Base-by-base conservation (phyloP, 345 rosid species). In the Linum usitatissimum region DNA sequence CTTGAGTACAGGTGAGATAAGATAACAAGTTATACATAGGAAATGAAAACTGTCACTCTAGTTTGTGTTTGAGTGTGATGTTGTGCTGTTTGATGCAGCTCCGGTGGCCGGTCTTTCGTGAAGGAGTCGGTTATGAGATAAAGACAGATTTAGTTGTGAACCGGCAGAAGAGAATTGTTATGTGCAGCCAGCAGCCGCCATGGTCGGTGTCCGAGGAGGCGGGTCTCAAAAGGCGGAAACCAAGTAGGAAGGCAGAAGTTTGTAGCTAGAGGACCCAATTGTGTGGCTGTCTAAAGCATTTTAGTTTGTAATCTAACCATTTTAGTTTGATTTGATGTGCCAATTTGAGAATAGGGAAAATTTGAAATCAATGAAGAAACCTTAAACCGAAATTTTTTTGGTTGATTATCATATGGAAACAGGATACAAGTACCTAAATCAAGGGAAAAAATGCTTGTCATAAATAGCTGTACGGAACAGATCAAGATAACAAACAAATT, bases 91-190 rank as follows among this genome's bases (percentile, higher is more conserved):
- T 72, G 60, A 63, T 54, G 78, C 91, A 93, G 99, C 63, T 84
- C 91, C 14, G 96, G 87, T 5, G 90, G 97, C 54, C 82, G 91
- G 34, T 84, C 94, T 48, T 90, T 80, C 71, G 94, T 93, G 31
- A 93, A 93, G 72, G 88, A 90, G 77, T 81, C 91, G 0, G 96
- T 90, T 30, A 64, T 73, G 76, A 73, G 72, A 30, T 73, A 65
- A 72, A 45, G 15, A 9, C 2, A 3, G 5, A 45, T 5, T 45
- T 1, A 10, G 1, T 40, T 6, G 10, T 2, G 15, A 45, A 45
- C 1, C 48, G 51, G 17, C 15, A 45, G 51, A 45, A 45, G 51
- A 45, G 13, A 45, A 45, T 10, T 45, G 14, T 45, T 10, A 10
- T 45, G 51, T 9, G 15, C 15, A 45, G 51, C 13, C 51, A 45